A percentile compares a stretch with the other conserved stretches of the same genome.
Conservation (phyloP, 331 rosid genomes). For the Rosa hybrid region DNA sequence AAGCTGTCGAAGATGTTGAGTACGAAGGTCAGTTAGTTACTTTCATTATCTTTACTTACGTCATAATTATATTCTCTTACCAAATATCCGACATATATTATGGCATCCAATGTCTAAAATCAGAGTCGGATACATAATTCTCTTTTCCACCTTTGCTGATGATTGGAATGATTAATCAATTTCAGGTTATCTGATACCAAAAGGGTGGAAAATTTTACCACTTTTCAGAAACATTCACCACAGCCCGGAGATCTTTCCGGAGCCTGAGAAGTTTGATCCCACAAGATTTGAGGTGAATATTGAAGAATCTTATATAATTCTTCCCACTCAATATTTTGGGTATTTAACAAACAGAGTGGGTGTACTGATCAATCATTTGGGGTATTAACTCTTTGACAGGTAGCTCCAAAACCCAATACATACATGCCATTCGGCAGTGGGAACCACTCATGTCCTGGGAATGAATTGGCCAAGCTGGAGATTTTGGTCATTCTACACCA, state of each 20-base stretch:
- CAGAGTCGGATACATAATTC: too few species aligned
- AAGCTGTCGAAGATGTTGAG: conserved; percentile 81
- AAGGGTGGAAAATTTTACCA: conserved; percentile 93
- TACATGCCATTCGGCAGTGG: conserved; percentile 95
- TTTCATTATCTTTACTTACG: background rate
- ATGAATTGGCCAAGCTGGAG: conserved; percentile 86
- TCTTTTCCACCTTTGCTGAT: background rate
- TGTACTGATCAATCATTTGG: background rate
- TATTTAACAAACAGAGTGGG: background rate
- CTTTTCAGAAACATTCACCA: conserved; percentile 89
- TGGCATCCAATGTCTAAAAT: background rate
- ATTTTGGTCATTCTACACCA: conserved; percentile 78
- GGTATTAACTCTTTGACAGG: conserved; percentile 33
- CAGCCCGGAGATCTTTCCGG: conserved; percentile 68
- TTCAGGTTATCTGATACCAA: conserved; percentile 80
- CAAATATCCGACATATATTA: background rate
- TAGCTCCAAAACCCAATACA: conserved; percentile 77
- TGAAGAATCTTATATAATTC: background rate
- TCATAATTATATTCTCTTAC: background rate
- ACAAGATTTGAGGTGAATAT: conserved; percentile 78
- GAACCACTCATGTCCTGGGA: conserved; percentile 84
- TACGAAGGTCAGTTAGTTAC: conserved; percentile 57
- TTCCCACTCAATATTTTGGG: background rate
- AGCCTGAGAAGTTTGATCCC: conserved; percentile 83
- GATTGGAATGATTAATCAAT: background rate